Percentiles rank a stretch among this genome's conserved stretches.
These are phyloP conservation scores for Pyrus pyrifolia DNA, from an alignment of 306 rosid genomes.

Conservation along the genomic window DNA sequence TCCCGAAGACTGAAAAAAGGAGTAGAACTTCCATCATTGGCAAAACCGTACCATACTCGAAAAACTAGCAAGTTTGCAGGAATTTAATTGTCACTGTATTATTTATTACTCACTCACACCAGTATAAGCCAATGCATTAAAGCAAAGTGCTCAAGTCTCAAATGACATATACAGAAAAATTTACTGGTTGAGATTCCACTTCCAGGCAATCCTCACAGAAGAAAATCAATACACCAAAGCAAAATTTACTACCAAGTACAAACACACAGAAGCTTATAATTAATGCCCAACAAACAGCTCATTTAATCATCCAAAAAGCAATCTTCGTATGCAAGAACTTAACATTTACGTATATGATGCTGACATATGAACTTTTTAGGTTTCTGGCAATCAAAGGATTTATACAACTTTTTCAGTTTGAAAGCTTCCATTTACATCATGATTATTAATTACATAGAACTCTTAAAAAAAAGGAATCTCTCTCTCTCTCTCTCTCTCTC, in stretches of 20 bases:
- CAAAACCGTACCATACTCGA: not conserved
- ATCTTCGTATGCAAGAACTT: not conserved
- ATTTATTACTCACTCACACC: not conserved
- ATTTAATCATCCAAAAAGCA: not conserved
- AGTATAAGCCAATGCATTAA: not conserved
- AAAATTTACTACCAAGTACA: not conserved
- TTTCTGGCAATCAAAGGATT: not conserved
- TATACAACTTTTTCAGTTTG: not conserved
- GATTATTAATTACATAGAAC: not conserved
- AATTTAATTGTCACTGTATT: not conserved
- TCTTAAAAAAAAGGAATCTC: not conserved
- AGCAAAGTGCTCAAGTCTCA: not conserved
- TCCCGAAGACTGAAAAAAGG: conserved; percentile 8
- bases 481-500: too few relatives aligned
- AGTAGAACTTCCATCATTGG: not conserved
- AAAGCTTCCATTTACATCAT: not conserved
- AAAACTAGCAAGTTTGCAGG: not conserved
- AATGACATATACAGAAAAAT: not conserved
- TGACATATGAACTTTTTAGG: not conserved
- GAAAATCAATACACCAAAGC: not conserved
- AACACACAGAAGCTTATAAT: not conserved
- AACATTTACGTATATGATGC: not conserved
- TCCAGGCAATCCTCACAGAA: conserved; percentile 12
- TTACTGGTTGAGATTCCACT: not conserved
- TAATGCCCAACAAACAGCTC: not conserved